Percentiles rank a stretch among this genome's conserved stretches.
phyloP scores from a whole-genome alignment of 148 eudicot genomes.

The Rhododendron henanense region DNA sequence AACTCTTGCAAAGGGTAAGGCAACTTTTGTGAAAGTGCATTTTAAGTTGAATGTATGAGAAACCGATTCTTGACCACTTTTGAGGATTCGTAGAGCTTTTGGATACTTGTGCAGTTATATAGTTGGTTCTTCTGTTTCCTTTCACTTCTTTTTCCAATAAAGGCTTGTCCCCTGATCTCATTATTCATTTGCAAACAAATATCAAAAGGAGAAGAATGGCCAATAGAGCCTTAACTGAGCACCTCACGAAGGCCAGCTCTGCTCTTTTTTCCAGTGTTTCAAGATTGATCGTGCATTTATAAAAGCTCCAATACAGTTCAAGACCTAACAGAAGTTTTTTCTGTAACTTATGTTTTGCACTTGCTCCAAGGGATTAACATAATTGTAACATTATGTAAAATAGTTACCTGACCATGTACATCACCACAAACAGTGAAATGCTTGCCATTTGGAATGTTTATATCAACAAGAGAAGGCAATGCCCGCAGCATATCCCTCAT shows the following conservation, averaged over 20 bases:
- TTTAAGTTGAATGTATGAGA: background rate
- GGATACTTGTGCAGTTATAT: background rate
- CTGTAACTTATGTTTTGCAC: background rate
- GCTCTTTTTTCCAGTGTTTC: background rate
- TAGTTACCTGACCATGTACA: conserved; percentile 97
- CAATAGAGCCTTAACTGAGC: background rate
- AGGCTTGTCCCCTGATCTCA: background rate
- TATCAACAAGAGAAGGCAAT: conserved; percentile 92
- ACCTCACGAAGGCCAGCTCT: background rate
- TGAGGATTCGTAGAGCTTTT: background rate
- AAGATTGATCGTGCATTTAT: background rate
- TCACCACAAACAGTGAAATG: conserved; percentile 96
- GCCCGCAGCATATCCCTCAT: conserved; percentile 76
- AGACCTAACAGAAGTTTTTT: background rate
- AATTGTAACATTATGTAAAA: background rate
- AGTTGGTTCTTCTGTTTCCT: background rate
- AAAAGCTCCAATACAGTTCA: background rate
- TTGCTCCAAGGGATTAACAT: background rate
- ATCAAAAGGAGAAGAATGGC: background rate
- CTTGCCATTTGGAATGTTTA: conserved; percentile 78
- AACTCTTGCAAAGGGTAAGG: background rate
- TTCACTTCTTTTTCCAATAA: background rate
- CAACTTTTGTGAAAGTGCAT: background rate
- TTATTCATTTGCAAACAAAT: background rate
- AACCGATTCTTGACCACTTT: background rate